These are phyloP conservation scores for Scheffersomyces illinoinensis DNA, from an alignment of 1,139 yeast species.

Conservation along the genomic window DNA sequence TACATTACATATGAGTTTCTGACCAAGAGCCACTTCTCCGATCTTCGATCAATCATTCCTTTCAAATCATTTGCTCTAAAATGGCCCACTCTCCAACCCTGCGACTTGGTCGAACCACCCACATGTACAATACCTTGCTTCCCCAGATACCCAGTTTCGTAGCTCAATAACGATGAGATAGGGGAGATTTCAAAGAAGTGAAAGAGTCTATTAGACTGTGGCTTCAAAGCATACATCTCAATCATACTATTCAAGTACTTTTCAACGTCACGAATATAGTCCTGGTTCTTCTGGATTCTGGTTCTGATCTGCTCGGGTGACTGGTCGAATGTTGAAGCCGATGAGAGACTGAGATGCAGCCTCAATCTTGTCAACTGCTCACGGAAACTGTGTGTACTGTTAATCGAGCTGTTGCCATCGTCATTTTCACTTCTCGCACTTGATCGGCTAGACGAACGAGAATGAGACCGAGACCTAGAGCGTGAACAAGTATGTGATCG, in stretches of 20 bases:
- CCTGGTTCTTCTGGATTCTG: constrained; percentile 32
- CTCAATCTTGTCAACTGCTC: constrained; percentile 31
- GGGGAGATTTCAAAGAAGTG: constrained; percentile 91
- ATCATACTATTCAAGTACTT: constrained; percentile 66
- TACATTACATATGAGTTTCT: constrained; percentile 83
- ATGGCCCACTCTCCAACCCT: constrained; percentile 96
- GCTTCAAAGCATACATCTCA: constrained; percentile 60
- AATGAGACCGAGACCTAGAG: background rate
- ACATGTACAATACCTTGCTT: constrained; percentile 86
- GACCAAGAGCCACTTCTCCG: constrained; percentile 88
- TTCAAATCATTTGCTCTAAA: constrained; percentile 75
- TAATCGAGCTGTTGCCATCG: constrained; percentile 17
- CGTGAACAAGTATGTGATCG: background rate
- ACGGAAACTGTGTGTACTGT: constrained; percentile 20
- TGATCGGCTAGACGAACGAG: background rate
- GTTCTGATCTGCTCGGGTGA: constrained; percentile 32
- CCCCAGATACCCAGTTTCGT: constrained; percentile 80
- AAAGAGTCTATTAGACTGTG: constrained; percentile 80
- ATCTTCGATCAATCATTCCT: constrained; percentile 86
- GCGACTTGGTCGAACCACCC: constrained; percentile 79
- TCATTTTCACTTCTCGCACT: background rate
- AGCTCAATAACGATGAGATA: constrained; percentile 76
- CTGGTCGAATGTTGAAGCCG: constrained; percentile 25
- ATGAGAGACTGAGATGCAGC: constrained; percentile 29
- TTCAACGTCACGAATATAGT: constrained; percentile 48